These are phyloP conservation scores for Phaeoacremonium minimum DNA, from an alignment of 2,329 filamentous ascomycete species.

Conservation along the genomic window DNA sequence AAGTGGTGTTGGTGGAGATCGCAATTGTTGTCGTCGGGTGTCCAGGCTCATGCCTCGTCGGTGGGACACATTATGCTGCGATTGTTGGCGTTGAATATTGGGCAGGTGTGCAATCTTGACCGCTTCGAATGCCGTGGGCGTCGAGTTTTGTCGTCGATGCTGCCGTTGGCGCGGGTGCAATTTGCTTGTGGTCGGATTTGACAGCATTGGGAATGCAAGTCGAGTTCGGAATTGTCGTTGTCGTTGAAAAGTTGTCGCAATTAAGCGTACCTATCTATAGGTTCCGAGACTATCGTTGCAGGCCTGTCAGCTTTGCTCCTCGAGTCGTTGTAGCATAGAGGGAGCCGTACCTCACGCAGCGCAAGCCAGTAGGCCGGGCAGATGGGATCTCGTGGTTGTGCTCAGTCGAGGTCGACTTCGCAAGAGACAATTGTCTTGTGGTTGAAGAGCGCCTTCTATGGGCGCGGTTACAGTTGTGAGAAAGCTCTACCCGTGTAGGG, in stretches of 20 bases:
- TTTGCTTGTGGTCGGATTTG: constrained; percentile 54
- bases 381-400: constrained; percentile 31
- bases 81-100: constrained; percentile 39
- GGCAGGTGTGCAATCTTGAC: constrained; percentile 65
- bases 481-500: not conserved
- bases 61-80: constrained; percentile 49
- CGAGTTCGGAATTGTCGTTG: constrained; percentile 23
- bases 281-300: constrained; percentile 21
- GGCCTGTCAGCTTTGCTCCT: constrained; percentile 18
- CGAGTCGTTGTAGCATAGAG: constrained; percentile 3
- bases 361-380: constrained; percentile 79
- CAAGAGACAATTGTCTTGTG: constrained; percentile 12
- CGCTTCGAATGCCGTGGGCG: constrained; percentile 72
- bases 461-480: not conserved
- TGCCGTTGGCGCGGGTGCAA: constrained; percentile 70
- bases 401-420: constrained; percentile 44
- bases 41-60: constrained; percentile 84
- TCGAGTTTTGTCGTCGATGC: constrained; percentile 86
- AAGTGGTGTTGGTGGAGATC: constrained; percentile 17
- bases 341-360: constrained; percentile 69
- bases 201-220: constrained; percentile 24
- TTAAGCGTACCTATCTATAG: constrained; percentile 39
- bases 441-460: too few species aligned
- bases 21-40: constrained; percentile 57
- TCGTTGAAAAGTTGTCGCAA: constrained; percentile 34